Percentiles rank a stretch among this genome's conserved stretches.
Conservation (phyloP, 176 grass and related monocot genomes). For the Musa schizocarpa region DNA sequence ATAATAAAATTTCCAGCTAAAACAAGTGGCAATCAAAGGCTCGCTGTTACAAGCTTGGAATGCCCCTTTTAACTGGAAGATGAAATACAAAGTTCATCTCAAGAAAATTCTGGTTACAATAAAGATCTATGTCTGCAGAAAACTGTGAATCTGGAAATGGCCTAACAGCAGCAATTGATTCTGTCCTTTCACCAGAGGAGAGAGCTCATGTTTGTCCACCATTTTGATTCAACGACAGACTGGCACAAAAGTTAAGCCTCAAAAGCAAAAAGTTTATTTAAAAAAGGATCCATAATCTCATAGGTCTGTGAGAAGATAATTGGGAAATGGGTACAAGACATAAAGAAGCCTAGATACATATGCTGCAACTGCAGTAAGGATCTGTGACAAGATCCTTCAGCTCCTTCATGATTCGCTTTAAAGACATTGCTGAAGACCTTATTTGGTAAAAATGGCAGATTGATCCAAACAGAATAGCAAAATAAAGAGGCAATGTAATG, state of each 20-base stretch:
- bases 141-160: not conserved
- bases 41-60: not conserved
- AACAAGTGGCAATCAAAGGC: not conserved
- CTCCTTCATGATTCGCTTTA: not conserved
- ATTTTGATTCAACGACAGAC: not conserved
- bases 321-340: not conserved
- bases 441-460: not conserved
- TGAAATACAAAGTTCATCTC: not conserved
- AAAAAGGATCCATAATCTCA: not conserved
- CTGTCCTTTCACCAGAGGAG: no score
- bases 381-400: not conserved
- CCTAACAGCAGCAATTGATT: not conserved
- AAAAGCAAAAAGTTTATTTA: not conserved
- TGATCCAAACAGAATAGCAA: not conserved
- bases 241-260: not conserved
- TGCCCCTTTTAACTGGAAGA: not conserved
- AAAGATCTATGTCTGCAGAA: not conserved
- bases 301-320: not conserved
- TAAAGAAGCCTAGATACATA: not conserved
- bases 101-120: not conserved
- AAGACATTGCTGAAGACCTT: not conserved
- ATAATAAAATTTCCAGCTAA: not conserved
- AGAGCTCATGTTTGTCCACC: not conserved
- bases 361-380: not conserved
- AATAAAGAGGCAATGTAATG: not conserved